Evolutionary conservation across 2,329 filamentous ascomycete genomes (phyloP).

Genomic region (Ceratocystis papillata): DNA sequence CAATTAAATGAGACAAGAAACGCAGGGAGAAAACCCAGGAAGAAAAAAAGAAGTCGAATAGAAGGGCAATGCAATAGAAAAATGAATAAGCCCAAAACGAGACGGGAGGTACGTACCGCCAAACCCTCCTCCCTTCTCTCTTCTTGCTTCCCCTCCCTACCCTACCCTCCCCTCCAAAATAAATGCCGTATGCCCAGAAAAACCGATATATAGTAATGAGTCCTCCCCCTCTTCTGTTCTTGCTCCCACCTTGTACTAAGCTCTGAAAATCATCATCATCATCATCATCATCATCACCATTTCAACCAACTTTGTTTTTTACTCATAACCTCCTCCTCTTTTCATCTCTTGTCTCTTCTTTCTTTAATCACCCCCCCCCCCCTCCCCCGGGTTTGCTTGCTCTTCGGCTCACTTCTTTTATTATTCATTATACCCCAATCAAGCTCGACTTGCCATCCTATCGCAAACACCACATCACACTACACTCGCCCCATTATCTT

Average conservation of each 20-base stretch:
- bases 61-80: background rate
- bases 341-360: background rate
- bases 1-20: background rate
- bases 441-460: background rate
- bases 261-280: background rate
- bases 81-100: background rate
- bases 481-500: background rate
- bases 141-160: background rate
- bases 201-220: conserved; percentile 13
- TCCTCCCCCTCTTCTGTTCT: conserved; percentile 8
- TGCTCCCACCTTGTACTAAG: background rate
- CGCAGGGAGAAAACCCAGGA: background rate
- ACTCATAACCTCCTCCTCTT: background rate
- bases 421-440: background rate
- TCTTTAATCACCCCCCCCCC: background rate
- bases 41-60: conserved; percentile 13
- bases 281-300: background rate
- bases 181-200: background rate
- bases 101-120: background rate
- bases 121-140: conserved; percentile 10
- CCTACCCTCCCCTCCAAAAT: background rate
- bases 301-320: background rate
- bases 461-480: background rate
- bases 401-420: background rate
- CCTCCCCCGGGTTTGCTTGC: background rate